These are phyloP conservation scores for Arthrobotrys conoides DNA, from an alignment of 2,329 filamentous ascomycete genomes.

Conservation along the genomic window DNA sequence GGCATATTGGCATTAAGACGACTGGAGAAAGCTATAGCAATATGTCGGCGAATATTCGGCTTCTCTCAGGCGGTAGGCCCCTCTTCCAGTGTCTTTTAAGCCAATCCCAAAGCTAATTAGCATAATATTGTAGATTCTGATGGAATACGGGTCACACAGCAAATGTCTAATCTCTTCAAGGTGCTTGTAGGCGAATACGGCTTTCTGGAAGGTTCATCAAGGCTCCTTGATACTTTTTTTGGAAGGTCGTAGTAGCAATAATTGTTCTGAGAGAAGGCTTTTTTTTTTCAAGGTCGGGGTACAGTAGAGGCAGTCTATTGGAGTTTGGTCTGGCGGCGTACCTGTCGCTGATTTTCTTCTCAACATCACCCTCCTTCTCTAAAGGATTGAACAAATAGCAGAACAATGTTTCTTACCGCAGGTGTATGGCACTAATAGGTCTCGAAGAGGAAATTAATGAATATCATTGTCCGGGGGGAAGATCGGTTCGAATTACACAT, in stretches of 20 bases:
- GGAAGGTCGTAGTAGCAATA: neutral
- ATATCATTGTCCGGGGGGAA: neutral
- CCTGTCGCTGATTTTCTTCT: no score
- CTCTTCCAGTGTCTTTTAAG: neutral
- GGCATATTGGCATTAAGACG: conserved; percentile 26
- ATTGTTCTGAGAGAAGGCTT: neutral
- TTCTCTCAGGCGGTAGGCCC: conserved; percentile 24
- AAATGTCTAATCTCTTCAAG: conserved; percentile 45
- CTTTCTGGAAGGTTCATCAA: conserved; percentile 36
- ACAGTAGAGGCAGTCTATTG: neutral
- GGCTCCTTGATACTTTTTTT: conserved; percentile 37
- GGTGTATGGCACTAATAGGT: no score
- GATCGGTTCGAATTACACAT: conserved; percentile 26
- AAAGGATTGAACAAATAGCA: no score
- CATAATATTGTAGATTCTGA: conserved; percentile 3
- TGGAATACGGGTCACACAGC: conserved; percentile 23
- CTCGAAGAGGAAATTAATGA: neutral
- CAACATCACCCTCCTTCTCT: neutral
- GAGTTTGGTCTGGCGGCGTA: neutral
- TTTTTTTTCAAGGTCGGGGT: neutral
- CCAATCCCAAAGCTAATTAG: neutral
- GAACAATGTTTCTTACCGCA: no score
- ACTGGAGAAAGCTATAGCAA: conserved; percentile 35
- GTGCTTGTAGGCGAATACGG: conserved; percentile 44
- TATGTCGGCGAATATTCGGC: conserved; percentile 24